Base-by-base conservation (phyloP, 2,329 filamentous ascomycete species). In the Trichoderma brevicompactum region DNA sequence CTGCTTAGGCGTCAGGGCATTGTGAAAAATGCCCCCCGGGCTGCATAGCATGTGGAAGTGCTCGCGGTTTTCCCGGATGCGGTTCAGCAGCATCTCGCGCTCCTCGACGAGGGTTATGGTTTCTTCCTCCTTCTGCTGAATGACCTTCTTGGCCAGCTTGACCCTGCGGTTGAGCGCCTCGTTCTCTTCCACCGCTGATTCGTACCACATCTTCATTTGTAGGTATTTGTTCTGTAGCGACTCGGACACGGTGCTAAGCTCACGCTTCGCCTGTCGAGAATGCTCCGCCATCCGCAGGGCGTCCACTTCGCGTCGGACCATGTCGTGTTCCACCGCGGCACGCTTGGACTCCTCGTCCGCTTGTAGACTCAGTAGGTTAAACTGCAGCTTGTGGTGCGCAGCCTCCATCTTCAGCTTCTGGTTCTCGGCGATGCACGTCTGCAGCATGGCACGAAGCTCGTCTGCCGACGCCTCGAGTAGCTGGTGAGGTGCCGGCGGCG, bases 341-440 rank as follows among this genome's bases (percentile, higher is more conserved):
- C 93, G 88, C 77, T 96, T 94, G 9, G 92, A 87, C 36, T 93
- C 90, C 70, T 96, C 92, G 55, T 90, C 88, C 63, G 91, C 93
- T 73, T 96, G 92, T 69, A 97, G 88, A 59, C 87, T 88, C 34
- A 96, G 84, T 73, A 97, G 85, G 71, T 90, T 93, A 74, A 94
- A 91, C 76, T 97, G 94, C 63, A 98, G 81, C 78, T 95, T 96
- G 80, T 95, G 90, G 75, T 97, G 94, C 38, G 94, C 91, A 15
- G 91, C 89, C 66, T 94, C 91, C 81, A 93, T 94, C 73, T 95
- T 92, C 55, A 89, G 78, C 70, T 81, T 83, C 52, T 82, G 80
- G 67, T 87, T 83, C 69, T 89, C 84, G 23, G 80, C 81, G 48
- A 88, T 77, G 68, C 81, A 82, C 3, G 77, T 77, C 66, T 85